Conservation (phyloP, 805 yeast genomes). For the Candida xyloterini region DNA sequence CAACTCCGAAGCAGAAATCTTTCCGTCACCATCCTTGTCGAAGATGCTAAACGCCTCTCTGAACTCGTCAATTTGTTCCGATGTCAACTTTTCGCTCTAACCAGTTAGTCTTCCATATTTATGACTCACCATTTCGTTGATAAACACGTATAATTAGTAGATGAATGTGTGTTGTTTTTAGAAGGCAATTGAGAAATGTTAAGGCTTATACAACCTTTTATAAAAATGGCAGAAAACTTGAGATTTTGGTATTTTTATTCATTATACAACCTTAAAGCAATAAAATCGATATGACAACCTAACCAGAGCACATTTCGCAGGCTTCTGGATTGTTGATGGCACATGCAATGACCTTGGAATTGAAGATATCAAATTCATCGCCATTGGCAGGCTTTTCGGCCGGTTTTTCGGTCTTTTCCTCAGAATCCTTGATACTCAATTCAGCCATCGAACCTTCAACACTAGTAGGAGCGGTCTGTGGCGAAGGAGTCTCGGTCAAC, state of each 20-base stretch:
- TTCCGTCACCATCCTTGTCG: slow-evolving; percentile 96
- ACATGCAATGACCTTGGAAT: slow-evolving; percentile 93
- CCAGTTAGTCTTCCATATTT: slow-evolving; percentile 3
- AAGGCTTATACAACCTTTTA: slow-evolving; percentile 1
- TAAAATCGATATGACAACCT: slow-evolving; percentile 16
- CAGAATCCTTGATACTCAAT: slow-evolving; percentile 33
- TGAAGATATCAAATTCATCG: slow-evolving; percentile 77
- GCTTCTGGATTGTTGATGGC: slow-evolving; percentile 96
- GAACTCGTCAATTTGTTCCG: slow-evolving; percentile 94
- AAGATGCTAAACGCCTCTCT: slow-evolving; percentile 97
- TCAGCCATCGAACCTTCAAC: slow-evolving; percentile 47
- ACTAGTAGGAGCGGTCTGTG: slow-evolving; percentile 37
- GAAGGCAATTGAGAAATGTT: slow-evolving; percentile 4
- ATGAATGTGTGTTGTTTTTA: slow-evolving; percentile 1
- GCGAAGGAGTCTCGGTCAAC: slow-evolving; percentile 43
- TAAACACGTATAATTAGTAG: slow-evolving; percentile 5
- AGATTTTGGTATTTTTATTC: neutral
- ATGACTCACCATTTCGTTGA: slow-evolving; percentile 8
- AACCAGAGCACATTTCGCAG: slow-evolving; percentile 99
- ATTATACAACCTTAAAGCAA: slow-evolving; percentile 7
- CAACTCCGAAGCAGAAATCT: slow-evolving; percentile 90
- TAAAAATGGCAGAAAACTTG: neutral
- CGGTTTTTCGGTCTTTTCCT: slow-evolving; percentile 17
- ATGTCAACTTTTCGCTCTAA: slow-evolving; percentile 84
- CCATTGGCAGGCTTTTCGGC: slow-evolving; percentile 15